phyloP scores from a whole-genome alignment of 257 asterid genomes.

The Scutellaria minor region DNA sequence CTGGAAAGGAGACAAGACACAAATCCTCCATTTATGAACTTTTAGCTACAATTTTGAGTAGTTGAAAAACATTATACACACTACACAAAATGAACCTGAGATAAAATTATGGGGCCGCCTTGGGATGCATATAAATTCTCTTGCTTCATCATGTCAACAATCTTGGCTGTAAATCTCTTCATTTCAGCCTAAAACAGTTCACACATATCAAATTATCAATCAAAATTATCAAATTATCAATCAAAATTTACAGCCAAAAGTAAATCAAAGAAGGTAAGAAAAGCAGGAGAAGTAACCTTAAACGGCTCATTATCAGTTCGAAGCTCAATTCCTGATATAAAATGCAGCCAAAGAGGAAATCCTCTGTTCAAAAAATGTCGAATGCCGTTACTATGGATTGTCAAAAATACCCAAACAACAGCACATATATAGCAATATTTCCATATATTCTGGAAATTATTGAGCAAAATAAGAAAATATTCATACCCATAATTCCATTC shows the following conservation, averaged over 20 bases:
- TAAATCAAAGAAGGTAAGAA: background rate
- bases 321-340: conserved; percentile 73
- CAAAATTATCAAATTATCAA: background rate
- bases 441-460: background rate
- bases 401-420: background rate
- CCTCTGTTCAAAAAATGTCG: conserved; percentile 60
- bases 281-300: conserved; percentile 55
- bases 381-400: background rate
- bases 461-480: background rate
- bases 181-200: conserved; percentile 70
- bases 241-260: conserved; percentile 9
- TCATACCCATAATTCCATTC: conserved; percentile 93
- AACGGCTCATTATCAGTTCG: conserved; percentile 82
- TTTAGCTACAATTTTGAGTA: background rate
- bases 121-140: conserved; percentile 82
- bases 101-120: conserved; percentile 89
- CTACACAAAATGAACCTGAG: conserved; percentile 61
- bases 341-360: conserved; percentile 95
- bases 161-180: conserved; percentile 84
- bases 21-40: background rate
- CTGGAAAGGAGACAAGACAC: conserved; percentile 38
- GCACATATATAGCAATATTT: background rate
- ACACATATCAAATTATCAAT: conserved; percentile 7
- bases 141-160: conserved; percentile 85
- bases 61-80: background rate